Evolutionary conservation across 495 filamentous ascomycete species (phyloP), one percentile per base, ranked within the genome.

Genomic region (Thermochaetoides thermophila): DNA sequence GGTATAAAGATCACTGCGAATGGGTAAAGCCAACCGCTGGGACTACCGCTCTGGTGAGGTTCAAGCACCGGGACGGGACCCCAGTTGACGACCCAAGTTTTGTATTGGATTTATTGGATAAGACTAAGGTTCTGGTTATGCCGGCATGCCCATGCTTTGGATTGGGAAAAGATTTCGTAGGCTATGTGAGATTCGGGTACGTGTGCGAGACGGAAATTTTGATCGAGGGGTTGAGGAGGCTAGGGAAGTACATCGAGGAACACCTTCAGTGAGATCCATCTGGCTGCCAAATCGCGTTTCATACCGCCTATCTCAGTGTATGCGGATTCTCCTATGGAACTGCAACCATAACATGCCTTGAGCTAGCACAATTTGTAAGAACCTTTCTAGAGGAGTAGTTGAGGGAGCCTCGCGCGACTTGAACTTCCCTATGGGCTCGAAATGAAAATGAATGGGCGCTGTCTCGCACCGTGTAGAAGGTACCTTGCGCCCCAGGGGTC

Each of bases 1-100:
- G 67, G 17, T 67, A 84, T 40, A 59, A 69, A 14, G 64, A 63
- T 49, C 63, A 69, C 1, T 84, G 74, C 43, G 53, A 53, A 1
- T 87, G 82, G 79, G 61, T 73, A 3, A 81, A 71, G 49, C 85
- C 85, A 7, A 75, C 73, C 11, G 84, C 80, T 3, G 85, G 85
- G 0, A 92, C 84, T 2, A 91, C 80, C 4, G 81, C 80, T 1
- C 78, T 92, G 44, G 64, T 92, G 15, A 73, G 69, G 37, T 83
- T 93, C 39, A 61, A 42, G 4, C 60, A 66, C 34, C 63, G 61
- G 35, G 33, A 15, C 1, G 81, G 85, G 2, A 60, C 63, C 42
- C 65, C 75, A 2, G 65, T 91, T 1, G 70, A 91, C 40, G 79
- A 85, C 40, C 68, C 69, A 17, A 61, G 56, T 4, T 83, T 93